A percentile compares a stretch with the other conserved stretches of the same genome.
Evolutionary conservation across 2,329 filamentous ascomycete genomes (phyloP).

Genomic region (Colletotrichum chrysophilum): DNA sequence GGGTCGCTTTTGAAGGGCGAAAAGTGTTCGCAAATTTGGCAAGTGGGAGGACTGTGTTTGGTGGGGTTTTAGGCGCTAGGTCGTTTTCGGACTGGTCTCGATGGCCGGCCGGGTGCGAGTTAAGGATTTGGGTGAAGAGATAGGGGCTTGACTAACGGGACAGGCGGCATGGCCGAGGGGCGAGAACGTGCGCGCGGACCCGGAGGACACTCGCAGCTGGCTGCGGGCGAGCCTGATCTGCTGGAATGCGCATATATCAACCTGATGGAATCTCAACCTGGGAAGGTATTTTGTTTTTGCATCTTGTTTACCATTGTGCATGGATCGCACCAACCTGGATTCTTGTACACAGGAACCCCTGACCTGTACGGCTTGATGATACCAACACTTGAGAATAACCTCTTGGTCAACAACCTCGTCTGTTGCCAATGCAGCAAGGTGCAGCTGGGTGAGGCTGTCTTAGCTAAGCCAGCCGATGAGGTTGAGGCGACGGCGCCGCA

Average conservation of each 20-base stretch:
- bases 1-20: slow-evolving; percentile 21
- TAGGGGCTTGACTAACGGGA: background rate
- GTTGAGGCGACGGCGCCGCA: background rate
- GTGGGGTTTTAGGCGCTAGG: slow-evolving; percentile 25
- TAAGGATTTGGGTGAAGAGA: background rate
- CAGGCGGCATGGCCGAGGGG: background rate
- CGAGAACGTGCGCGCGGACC: slow-evolving; percentile 11
- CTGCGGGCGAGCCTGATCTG: background rate
- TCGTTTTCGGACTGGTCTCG: background rate
- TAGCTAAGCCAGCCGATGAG: background rate
- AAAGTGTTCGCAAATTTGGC: slow-evolving; percentile 26
- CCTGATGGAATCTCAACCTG: background rate
- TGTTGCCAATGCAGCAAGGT: background rate
- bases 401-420: background rate
- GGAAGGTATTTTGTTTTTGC: background rate
- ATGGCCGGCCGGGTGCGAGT: background rate
- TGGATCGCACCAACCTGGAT: background rate
- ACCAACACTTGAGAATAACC: background rate
- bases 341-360: background rate
- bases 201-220: background rate
- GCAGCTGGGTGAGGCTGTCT: background rate
- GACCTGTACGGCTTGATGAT: background rate
- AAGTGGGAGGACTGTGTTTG: slow-evolving; percentile 25
- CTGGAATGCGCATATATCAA: background rate
- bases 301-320: background rate